Evolutionary conservation across 257 asterid genomes (phyloP).

Genomic region (Galeopsis tetrahit): DNA sequence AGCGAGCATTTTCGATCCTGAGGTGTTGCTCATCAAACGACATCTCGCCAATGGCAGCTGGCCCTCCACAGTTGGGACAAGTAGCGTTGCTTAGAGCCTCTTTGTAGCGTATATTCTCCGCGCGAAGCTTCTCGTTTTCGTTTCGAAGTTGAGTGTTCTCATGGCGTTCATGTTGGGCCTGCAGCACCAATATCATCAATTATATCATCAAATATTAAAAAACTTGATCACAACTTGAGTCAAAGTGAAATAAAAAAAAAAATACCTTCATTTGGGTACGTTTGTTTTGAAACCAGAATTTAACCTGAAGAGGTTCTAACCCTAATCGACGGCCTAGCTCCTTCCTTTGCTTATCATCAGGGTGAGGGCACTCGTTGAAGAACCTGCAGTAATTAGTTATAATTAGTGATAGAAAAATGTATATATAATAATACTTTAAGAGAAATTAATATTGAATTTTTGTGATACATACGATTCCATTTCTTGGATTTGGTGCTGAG

Average conservation of each 20-base stretch:
- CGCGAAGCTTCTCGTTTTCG: slow-evolving; percentile 74
- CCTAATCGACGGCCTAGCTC: slow-evolving; percentile 78
- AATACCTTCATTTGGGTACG: slow-evolving; percentile 87
- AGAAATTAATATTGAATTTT: too few species aligned
- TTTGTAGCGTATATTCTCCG: slow-evolving; percentile 66
- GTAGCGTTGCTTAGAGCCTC: slow-evolving; percentile 68
- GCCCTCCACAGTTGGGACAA: slow-evolving; percentile 75
- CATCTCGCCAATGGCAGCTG: slow-evolving; percentile 77
- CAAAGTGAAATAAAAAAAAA: background rate
- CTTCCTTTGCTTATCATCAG: slow-evolving; percentile 93
- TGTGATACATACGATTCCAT: slow-evolving; percentile 71
- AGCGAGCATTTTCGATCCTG: slow-evolving; percentile 73
- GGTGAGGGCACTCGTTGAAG: slow-evolving; percentile 92
- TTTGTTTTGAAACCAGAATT: slow-evolving; percentile 96
- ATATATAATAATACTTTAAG: background rate
- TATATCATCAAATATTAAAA: too few species aligned
- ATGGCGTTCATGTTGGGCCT: slow-evolving; percentile 75
- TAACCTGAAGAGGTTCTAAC: slow-evolving; percentile 85
- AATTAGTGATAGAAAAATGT: background rate
- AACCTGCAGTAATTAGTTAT: slow-evolving; percentile 41
- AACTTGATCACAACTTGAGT: too few species aligned
- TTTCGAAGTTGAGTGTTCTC: slow-evolving; percentile 64
- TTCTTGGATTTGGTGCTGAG: slow-evolving; percentile 72
- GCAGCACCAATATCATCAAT: too few species aligned
- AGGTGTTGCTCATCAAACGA: slow-evolving; percentile 76